phyloP scores from a whole-genome alignment of 805 yeast genomes.

The Wickerhamiella bombiphila region DNA sequence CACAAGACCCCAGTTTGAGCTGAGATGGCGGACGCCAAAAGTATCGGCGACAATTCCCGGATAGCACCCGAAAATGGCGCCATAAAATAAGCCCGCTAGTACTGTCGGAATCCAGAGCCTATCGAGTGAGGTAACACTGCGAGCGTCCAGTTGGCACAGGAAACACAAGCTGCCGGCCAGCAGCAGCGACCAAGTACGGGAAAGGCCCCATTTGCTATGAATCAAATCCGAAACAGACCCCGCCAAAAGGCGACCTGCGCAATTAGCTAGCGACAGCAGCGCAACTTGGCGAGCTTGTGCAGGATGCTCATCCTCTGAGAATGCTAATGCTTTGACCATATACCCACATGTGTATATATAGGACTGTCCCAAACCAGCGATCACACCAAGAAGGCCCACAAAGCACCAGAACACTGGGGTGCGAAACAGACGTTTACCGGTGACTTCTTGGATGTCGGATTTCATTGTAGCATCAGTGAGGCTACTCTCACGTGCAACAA shows the following conservation, averaged over 20 bases:
- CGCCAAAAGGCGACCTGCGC: constrained; percentile 46
- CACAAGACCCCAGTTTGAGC: constrained; percentile 61
- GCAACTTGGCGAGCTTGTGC: constrained; percentile 59
- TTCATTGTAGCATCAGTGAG: background rate
- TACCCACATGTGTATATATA: constrained; percentile 65
- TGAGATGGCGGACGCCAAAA: constrained; percentile 53
- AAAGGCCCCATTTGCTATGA: constrained; percentile 28
- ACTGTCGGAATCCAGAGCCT: constrained; percentile 37
- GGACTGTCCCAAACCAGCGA: constrained; percentile 59
- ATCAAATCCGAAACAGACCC: constrained; percentile 55
- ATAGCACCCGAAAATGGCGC: constrained; percentile 53
- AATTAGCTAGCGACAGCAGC: constrained; percentile 51
- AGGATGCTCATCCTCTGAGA: constrained; percentile 6
- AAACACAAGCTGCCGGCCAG: constrained; percentile 37
- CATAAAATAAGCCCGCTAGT: constrained; percentile 57
- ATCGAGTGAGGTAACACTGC: constrained; percentile 2
- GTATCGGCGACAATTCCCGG: constrained; percentile 66
- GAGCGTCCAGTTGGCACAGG: constrained; percentile 33
- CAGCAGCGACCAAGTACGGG: constrained; percentile 39
- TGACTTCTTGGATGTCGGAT: constrained; percentile 1
- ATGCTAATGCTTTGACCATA: constrained; percentile 37
- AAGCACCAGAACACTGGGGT: constrained; percentile 36
- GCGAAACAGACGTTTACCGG: constrained; percentile 18
- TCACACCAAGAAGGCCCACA: constrained; percentile 34
- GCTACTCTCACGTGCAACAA: constrained; percentile 7